Conservation (phyloP, 768 basidiomycete species). For the Pholiota conissans region DNA sequence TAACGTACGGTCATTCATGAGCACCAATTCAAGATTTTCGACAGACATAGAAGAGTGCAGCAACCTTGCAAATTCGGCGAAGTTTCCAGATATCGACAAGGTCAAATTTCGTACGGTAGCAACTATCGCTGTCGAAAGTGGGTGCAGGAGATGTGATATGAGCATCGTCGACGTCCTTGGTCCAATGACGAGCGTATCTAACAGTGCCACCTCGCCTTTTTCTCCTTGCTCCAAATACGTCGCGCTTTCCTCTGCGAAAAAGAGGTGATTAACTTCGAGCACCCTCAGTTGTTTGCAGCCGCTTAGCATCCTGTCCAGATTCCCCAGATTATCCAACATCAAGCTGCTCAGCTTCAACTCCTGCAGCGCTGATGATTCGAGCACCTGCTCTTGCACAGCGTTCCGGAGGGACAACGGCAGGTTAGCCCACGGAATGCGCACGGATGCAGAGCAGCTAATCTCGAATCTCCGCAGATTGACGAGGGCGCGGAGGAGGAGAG, state of each 20-base stretch:
- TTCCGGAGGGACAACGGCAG: conserved; percentile 14
- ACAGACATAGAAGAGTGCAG: conserved; percentile 22
- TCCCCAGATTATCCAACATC: conserved; percentile 14
- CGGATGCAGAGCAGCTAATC: conserved; percentile 20
- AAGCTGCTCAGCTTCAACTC: conserved; percentile 23
- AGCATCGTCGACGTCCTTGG: conserved; percentile 25
- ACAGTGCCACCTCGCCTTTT: conserved; percentile 3
- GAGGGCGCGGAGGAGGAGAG: conserved; percentile 17
- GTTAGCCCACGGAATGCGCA: conserved; percentile 20
- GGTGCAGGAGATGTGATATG: conserved; percentile 23
- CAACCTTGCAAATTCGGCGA: conserved; percentile 24
- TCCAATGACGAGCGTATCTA: conserved; percentile 25
- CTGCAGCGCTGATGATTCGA: conserved; percentile 18
- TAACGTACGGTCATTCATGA: conserved; percentile 26
- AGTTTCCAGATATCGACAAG: conserved; percentile 25
- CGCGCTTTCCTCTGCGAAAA: conserved; percentile 13
- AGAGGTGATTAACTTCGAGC: conserved; percentile 22
- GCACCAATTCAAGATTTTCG: conserved; percentile 21
- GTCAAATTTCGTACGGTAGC: conserved; percentile 21
- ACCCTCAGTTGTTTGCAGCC: conserved; percentile 18
- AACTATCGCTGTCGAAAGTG: conserved; percentile 18
- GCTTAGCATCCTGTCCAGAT: conserved; percentile 16
- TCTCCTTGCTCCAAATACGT: conserved; percentile 2
- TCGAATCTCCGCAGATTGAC: conserved; percentile 22
- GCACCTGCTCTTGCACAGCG: conserved; percentile 15